Evolutionary conservation across 2,329 filamentous ascomycete genomes (phyloP), one percentile per base, ranked within the genome.

Genomic region (Scytalidium lignicola): DNA sequence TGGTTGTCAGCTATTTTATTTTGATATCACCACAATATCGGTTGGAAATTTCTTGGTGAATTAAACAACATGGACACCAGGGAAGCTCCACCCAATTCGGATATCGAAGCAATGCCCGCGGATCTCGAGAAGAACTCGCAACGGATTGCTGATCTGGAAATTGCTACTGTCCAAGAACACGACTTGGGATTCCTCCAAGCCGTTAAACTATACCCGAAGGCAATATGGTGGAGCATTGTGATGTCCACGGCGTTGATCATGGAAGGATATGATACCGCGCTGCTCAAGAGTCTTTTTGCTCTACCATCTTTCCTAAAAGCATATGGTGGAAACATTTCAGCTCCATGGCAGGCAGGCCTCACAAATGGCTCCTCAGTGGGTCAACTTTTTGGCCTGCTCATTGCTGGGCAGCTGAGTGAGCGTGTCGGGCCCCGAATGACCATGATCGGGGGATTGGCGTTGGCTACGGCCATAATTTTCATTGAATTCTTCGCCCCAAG

Each of bases 401-500:
- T 70, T 18, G 69, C 66, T 44, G 72, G 72, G 10, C 62, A 63
- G 43, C 43, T 71, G n/a, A 62, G 66, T 2, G 68, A 74, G 19
- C 50, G 73, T 70, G 50, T 59, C 41, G 65, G 65, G 1, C 74
- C 74, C 50, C 68, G 71, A 17, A 70, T 70, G 48, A 74, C 70
- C 1, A 68, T 74, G 50, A 66, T 75, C 54, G 57, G 63, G 6
- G 72, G 69, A 53, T 62, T 75, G 18, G 50, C 67, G 17, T 55
- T 71, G 39, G 63, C 74, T 47, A 67, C 63, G 20, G 70, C 66
- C 3, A 71, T 69, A 58, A 72, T 71, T 18, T 65, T 72, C 13
- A 69, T 75, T 48, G 72, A 72, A 54, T 74, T 75, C 62, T 74
- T 71, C 3, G 72, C 72, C 2, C 64, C 67, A 40, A 72, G 69